phyloP scores from a whole-genome alignment of 352 stramenopile species.

The Globisporangium nagaii region DNA sequence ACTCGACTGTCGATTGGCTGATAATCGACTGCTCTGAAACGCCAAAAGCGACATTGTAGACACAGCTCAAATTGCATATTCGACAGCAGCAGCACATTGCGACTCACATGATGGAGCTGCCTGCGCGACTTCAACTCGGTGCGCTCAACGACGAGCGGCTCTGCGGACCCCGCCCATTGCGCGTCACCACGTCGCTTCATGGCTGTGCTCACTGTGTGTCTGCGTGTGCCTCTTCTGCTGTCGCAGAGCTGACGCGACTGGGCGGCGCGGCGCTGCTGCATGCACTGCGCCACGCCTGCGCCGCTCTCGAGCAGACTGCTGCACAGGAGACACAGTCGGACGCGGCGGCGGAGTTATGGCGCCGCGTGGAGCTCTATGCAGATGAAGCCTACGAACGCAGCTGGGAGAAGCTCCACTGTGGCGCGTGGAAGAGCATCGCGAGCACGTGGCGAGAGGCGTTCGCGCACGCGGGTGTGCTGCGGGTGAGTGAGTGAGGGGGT shows the following conservation, averaged over 20 bases:
- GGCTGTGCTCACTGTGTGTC: neutral
- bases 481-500: conserved; percentile 17
- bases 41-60: neutral
- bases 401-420: conserved; percentile 75
- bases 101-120: neutral
- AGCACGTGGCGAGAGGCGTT: conserved; percentile 60
- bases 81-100: neutral
- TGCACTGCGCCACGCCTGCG: conserved; percentile 28
- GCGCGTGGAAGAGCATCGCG: conserved; percentile 57
- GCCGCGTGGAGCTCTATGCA: conserved; percentile 4
- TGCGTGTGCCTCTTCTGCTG: conserved; percentile 1
- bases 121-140: conserved; percentile 24
- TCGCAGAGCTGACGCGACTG: conserved; percentile 27
- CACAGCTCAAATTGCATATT: neutral
- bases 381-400: conserved; percentile 44
- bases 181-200: neutral
- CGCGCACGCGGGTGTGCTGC: conserved; percentile 42
- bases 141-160: too few species aligned
- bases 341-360: neutral
- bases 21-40: too few species aligned
- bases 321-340: neutral
- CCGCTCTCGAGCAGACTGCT: neutral
- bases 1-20: too few species aligned
- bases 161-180: too few species aligned
- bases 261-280: conserved; percentile 42